A percentile compares a stretch with the other conserved stretches of the same genome.
These are phyloP conservation scores for Fusarium pseudoanthophilum DNA, from an alignment of 2,329 filamentous ascomycete genomes.

Conservation along the genomic window DNA sequence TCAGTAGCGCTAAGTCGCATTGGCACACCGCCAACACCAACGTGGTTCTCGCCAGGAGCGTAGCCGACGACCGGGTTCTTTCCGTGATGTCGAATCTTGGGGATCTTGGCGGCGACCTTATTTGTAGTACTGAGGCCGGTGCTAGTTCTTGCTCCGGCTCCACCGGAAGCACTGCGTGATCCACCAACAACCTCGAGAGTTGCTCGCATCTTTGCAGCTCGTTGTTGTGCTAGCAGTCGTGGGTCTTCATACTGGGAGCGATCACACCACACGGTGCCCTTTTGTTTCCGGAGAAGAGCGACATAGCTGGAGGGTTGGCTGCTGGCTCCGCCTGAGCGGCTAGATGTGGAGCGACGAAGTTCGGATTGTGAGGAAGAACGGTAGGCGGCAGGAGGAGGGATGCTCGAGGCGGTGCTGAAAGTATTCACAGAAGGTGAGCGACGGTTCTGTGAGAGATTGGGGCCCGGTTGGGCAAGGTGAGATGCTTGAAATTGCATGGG, in stretches of 20 bases:
- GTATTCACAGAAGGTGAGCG: constrained; percentile 74
- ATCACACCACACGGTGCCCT: constrained; percentile 98
- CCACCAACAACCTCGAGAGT: constrained; percentile 83
- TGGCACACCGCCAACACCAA: constrained; percentile 81
- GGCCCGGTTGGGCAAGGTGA: constrained; percentile 48
- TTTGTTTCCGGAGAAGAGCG: constrained; percentile 94
- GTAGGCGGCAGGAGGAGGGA: constrained; percentile 68
- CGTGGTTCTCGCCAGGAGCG: constrained; percentile 79
- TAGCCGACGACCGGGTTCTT: constrained; percentile 84
- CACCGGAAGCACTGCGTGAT: constrained; percentile 51
- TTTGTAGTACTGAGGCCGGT: constrained; percentile 70
- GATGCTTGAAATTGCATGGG: constrained; percentile 50
- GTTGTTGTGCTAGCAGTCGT: constrained; percentile 81
- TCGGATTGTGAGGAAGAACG: constrained; percentile 66
- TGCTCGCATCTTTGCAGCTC: constrained; percentile 87
- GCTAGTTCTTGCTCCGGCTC: constrained; percentile 62
- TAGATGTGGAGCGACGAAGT: constrained; percentile 81
- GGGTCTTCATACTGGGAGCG: constrained; percentile 93
- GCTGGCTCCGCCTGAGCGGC: constrained; percentile 71
- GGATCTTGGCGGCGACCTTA: constrained; percentile 84
- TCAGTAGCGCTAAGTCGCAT: constrained; percentile 95
- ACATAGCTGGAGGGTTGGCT: constrained; percentile 83
- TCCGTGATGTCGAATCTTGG: constrained; percentile 90
- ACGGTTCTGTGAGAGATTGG: constrained; percentile 56
- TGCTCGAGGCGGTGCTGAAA: constrained; percentile 76